Conservation (phyloP, 345 rosid genomes). For the Eucalyptus sideroxylon region DNA sequence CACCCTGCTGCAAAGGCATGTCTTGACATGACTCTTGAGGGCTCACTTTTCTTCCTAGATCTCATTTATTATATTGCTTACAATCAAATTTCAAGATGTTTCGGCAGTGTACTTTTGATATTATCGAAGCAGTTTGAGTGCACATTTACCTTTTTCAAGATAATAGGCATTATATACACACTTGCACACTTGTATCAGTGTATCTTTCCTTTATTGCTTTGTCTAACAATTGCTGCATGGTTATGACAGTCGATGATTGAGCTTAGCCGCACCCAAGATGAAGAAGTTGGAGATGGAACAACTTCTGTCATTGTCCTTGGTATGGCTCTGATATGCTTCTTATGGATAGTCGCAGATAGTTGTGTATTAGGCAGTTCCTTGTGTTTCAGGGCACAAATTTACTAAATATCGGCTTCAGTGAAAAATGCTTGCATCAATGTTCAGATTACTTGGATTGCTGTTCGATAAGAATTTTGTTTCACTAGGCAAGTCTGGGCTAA, state of each 20-base stretch:
- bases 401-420: neutral
- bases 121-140: neutral
- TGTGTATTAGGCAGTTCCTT: neutral
- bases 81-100: neutral
- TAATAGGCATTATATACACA: neutral
- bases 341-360: neutral
- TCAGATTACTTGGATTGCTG: neutral
- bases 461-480: neutral
- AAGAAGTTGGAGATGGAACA: conserved; percentile 98
- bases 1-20: conserved; percentile 95
- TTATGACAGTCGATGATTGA: conserved; percentile 86
- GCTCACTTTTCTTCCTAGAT: neutral
- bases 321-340: conserved; percentile 5
- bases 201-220: neutral
- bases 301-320: conserved; percentile 96
- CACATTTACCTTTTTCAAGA: neutral
- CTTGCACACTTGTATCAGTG: neutral
- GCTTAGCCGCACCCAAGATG: conserved; percentile 91
- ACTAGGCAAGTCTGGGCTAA: neutral
- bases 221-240: neutral
- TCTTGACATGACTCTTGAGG: neutral
- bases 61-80: neutral
- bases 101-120: neutral
- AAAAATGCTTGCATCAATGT: neutral
- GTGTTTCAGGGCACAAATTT: neutral